Evolutionary conservation across 2,329 filamentous ascomycete genomes (phyloP).

Genomic region (Hypoxylon sp.): DNA sequence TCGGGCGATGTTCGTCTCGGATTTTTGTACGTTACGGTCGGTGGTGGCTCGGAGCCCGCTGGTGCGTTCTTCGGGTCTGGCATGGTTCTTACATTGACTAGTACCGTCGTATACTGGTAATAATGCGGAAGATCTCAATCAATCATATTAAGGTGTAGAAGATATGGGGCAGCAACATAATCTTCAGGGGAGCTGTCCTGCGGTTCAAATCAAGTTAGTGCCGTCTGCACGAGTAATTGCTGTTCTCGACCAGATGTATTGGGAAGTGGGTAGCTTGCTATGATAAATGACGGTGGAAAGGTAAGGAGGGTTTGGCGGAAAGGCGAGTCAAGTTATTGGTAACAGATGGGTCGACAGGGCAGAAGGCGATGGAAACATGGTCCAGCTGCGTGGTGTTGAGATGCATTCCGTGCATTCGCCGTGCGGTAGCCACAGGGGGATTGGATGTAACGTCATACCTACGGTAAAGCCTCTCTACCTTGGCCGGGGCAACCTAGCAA

Average conservation of each 20-base stretch:
- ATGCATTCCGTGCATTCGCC: constrained; percentile 21
- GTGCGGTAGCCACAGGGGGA: constrained; percentile 29
- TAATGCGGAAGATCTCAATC: constrained; percentile 12
- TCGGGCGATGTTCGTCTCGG: constrained; percentile 57
- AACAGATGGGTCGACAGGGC: constrained; percentile 7
- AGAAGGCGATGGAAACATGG: constrained; percentile 32
- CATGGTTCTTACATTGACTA: constrained; percentile 42
- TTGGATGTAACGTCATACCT: constrained; percentile 46
- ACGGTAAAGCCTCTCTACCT: constrained; percentile 23
- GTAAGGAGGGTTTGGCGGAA: constrained; percentile 8
- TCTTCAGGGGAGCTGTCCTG: constrained; percentile 12
- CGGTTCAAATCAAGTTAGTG: constrained; percentile 29
- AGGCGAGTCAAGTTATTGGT: constrained; percentile 10
- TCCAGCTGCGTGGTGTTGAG: constrained; percentile 24
- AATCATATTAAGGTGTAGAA: constrained; percentile 25
- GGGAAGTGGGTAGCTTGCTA: not conserved
- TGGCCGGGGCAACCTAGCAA: not conserved
- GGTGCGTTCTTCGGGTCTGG: constrained; percentile 44
- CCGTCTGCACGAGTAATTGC: constrained; percentile 6
- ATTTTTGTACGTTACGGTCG: constrained; percentile 46
- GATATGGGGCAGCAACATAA: constrained; percentile 22
- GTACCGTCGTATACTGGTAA: constrained; percentile 34
- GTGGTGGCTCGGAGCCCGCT: constrained; percentile 40
- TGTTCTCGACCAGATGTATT: not conserved
- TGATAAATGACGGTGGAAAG: not conserved